Conservation (phyloP, 345 rosid species). For the Sisymbrium altissimum region DNA sequence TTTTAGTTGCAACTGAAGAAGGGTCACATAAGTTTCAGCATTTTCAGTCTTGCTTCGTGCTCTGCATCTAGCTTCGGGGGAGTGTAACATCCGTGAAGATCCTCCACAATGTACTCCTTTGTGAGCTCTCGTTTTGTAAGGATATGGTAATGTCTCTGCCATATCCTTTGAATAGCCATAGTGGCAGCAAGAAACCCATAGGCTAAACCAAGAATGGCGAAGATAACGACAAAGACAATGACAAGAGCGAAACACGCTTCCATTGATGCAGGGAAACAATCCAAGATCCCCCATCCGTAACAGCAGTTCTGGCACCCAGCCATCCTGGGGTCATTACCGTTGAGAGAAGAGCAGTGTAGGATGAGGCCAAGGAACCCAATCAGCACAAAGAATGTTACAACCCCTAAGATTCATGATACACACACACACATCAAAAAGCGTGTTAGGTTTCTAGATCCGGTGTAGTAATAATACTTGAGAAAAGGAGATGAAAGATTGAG, state of each 20-base stretch:
- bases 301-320: slow-evolving; percentile 96
- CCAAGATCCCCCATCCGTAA: slow-evolving; percentile 96
- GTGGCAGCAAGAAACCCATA: slow-evolving; percentile 96
- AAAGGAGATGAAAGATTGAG: background rate
- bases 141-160: slow-evolving; percentile 96
- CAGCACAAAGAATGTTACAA: slow-evolving; percentile 80
- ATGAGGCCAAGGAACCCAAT: slow-evolving; percentile 87
- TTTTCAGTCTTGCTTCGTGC: slow-evolving; percentile 67
- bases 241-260: slow-evolving; percentile 90
- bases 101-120: slow-evolving; percentile 85
- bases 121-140: slow-evolving; percentile 92
- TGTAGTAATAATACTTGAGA: too few relatives aligned
- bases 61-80: slow-evolving; percentile 82
- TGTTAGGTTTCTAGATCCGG: background rate
- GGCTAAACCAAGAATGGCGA: slow-evolving; percentile 85
- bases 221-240: slow-evolving; percentile 79
- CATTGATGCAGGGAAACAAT: slow-evolving; percentile 95
- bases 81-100: slow-evolving; percentile 77
- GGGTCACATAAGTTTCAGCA: slow-evolving; percentile 71
- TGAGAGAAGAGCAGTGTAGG: slow-evolving; percentile 78
- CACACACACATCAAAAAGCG: background rate
- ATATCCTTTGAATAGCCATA: slow-evolving; percentile 88
- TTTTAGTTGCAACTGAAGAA: slow-evolving; percentile 5
- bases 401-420: slow-evolving; percentile 53
- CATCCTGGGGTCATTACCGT: slow-evolving; percentile 79